phyloP scores from a whole-genome alignment of 257 asterid species.

The Penstemon barbatus region DNA sequence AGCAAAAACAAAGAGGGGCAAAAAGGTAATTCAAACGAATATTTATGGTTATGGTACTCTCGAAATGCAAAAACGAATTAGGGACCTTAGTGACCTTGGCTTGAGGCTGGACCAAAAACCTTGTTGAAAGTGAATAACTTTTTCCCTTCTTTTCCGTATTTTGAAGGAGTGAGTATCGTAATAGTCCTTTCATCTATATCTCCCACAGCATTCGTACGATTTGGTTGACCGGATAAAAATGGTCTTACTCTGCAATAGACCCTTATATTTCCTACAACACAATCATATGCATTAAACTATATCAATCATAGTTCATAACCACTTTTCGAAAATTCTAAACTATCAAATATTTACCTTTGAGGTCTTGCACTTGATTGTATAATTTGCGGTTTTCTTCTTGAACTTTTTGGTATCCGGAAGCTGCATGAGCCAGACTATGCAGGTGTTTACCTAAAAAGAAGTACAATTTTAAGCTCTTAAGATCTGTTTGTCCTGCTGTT shows the following conservation, averaged over 20 bases:
- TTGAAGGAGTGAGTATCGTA: slow-evolving; percentile 36
- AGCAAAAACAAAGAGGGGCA: neutral
- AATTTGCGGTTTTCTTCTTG: slow-evolving; percentile 59
- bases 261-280: slow-evolving; percentile 48
- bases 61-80: neutral
- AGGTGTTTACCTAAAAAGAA: slow-evolving; percentile 61
- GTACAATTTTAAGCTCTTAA: slow-evolving; percentile 16
- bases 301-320: no score
- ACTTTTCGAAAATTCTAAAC: neutral
- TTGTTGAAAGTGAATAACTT: slow-evolving; percentile 53
- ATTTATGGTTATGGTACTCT: neutral
- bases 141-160: slow-evolving; percentile 49
- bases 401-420: slow-evolving; percentile 79
- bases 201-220: slow-evolving; percentile 43
- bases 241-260: slow-evolving; percentile 54
- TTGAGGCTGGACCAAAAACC: slow-evolving; percentile 51
- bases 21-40: neutral
- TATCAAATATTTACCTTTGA: slow-evolving; percentile 44
- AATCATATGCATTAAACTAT: neutral
- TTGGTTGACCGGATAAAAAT: slow-evolving; percentile 38
- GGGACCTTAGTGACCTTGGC: slow-evolving; percentile 47
- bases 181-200: slow-evolving; percentile 51
- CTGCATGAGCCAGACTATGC: slow-evolving; percentile 56
- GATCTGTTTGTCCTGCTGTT: slow-evolving; percentile 2
- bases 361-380: slow-evolving; percentile 65